phyloP scores from a whole-genome alignment of 2,329 filamentous ascomycete species.

The Colletotrichum navitas region DNA sequence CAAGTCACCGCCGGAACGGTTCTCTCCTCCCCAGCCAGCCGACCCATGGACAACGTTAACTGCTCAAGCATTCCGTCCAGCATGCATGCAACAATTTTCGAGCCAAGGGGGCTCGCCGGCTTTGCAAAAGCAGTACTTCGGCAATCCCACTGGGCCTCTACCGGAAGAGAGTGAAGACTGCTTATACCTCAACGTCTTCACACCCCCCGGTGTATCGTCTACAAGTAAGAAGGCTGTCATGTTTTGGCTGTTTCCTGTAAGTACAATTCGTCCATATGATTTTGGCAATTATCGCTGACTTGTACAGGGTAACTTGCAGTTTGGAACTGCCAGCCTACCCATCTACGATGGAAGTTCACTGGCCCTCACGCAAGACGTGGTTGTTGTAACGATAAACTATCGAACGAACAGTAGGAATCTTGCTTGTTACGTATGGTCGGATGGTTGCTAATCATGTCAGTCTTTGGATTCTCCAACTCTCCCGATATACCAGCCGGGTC shows the following conservation, averaged over 20 bases:
- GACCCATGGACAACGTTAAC: conserved; percentile 13
- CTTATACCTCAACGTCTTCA: conserved; percentile 51
- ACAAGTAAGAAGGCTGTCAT: conserved; percentile 41
- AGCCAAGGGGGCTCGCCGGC: conserved; percentile 8
- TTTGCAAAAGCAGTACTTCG: conserved; percentile 27
- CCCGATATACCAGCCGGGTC: conserved; percentile 29
- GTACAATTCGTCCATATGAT: neutral
- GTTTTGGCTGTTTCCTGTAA: conserved; percentile 42
- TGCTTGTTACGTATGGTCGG: neutral
- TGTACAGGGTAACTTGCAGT: conserved; percentile 32
- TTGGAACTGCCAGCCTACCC: conserved; percentile 33
- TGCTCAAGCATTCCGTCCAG: conserved; percentile 29
- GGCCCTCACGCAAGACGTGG: conserved; percentile 29
- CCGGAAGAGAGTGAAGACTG: conserved; percentile 51
- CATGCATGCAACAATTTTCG: conserved; percentile 36
- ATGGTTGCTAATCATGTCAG: neutral
- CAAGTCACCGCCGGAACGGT: conserved; percentile 36
- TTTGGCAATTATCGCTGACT: neutral
- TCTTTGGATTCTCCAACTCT: conserved; percentile 41
- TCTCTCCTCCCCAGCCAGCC: conserved; percentile 32
- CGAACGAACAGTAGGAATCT: conserved; percentile 34
- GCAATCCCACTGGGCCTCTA: conserved; percentile 30
- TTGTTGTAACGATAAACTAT: conserved; percentile 39
- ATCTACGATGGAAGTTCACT: conserved; percentile 38
- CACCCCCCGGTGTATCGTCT: conserved; percentile 42